phyloP scores from a whole-genome alignment of 129 eudicot genomes.

The Lactuca saligna region DNA sequence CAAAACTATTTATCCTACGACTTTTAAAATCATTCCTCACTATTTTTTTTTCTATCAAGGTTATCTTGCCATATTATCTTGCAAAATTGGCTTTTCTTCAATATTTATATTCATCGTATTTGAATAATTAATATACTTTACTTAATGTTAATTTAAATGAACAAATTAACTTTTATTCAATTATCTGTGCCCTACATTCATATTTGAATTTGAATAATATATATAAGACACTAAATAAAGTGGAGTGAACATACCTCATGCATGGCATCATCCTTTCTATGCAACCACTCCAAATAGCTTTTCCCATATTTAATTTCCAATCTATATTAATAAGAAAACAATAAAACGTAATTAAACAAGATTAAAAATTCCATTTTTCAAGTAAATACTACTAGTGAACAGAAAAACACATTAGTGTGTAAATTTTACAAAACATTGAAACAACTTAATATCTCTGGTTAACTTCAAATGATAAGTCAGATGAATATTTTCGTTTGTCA shows the following conservation, averaged over 20 bases:
- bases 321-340: not conserved
- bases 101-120: no score
- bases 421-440: no score
- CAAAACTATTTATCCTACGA: no score
- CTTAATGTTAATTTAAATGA: no score
- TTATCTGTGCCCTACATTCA: no score
- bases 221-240: not conserved
- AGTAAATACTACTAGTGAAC: not conserved
- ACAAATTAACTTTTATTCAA: no score
- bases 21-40: no score
- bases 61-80: no score
- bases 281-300: conserved; percentile 15
- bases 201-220: no score
- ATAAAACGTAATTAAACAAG: not conserved
- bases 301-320: not conserved
- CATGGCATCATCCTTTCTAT: not conserved
- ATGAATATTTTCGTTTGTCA: not conserved
- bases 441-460: not conserved
- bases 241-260: not conserved
- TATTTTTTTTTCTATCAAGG: no score
- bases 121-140: no score
- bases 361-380: not conserved
- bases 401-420: not conserved
- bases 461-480: not conserved
- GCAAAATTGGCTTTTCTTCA: no score